Percentiles rank a stretch among this genome's conserved stretches.
These are phyloP conservation scores for Iris macrosiphon DNA, from an alignment of 106 monocot genomes.

Conservation along the genomic window DNA sequence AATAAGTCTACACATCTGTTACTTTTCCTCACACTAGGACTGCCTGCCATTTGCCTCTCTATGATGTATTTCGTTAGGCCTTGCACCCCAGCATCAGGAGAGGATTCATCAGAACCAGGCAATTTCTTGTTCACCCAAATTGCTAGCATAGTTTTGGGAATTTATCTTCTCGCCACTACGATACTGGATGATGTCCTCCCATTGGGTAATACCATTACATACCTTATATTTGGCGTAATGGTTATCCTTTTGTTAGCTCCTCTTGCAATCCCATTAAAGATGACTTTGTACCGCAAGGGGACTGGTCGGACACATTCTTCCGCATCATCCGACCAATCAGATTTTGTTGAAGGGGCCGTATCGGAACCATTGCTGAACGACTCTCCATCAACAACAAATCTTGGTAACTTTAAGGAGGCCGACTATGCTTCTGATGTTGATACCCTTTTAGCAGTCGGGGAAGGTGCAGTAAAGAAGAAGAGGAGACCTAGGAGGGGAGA, in stretches of 20 bases:
- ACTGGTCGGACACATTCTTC: conserved; percentile 11
- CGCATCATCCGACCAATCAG: conserved; percentile 22
- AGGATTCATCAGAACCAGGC: conserved; percentile 46
- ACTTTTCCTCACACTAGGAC: conserved; percentile 46
- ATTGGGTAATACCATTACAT: conserved; percentile 24
- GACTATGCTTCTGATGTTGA: conserved; percentile 61
- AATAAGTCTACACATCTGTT: conserved; percentile 39
- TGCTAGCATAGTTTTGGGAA: conserved; percentile 51
- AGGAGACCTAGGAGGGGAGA: conserved; percentile 76
- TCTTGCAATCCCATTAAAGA: conserved; percentile 75
- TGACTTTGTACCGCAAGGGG: conserved; percentile 55
- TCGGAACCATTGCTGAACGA: conserved; percentile 44
- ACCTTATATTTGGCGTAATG: conserved; percentile 51
- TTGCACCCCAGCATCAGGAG: conserved; percentile 64
- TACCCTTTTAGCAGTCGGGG: conserved; percentile 74
- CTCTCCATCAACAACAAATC: conserved; percentile 33
- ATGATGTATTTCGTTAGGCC: conserved; percentile 83
- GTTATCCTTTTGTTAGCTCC: conserved; percentile 66
- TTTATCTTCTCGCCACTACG: conserved; percentile 54
- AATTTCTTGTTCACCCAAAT: conserved; percentile 77
- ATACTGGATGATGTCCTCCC: conserved; percentile 40
- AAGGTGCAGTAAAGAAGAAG: conserved; percentile 72
- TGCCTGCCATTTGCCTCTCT: conserved; percentile 34
- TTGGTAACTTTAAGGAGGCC: conserved; percentile 26
- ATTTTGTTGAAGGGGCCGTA: conserved; percentile 21